Conservation (phyloP, 176 grass and related monocot genomes). For the Zoysia pacifica region DNA sequence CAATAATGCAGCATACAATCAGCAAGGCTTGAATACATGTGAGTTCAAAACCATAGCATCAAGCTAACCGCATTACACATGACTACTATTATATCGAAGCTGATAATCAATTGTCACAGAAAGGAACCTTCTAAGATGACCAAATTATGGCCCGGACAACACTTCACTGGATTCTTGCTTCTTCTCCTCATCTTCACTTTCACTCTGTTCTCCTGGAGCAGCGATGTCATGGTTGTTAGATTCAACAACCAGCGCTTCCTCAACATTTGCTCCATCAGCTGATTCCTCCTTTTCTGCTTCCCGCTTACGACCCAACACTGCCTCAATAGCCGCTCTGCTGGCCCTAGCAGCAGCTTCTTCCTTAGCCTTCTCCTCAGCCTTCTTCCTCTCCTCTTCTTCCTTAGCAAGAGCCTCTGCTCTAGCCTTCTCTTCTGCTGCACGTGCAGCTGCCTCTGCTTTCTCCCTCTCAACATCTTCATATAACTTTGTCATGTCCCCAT, state of each 20-base stretch:
- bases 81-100: slow-evolving; percentile 20
- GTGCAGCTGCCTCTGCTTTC: slow-evolving; percentile 62
- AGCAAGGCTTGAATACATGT: slow-evolving; percentile 6
- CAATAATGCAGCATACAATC: slow-evolving; percentile 33
- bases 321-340: slow-evolving; percentile 73
- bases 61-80: slow-evolving; percentile 10
- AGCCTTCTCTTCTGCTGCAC: slow-evolving; percentile 75
- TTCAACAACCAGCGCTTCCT: slow-evolving; percentile 44
- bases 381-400: slow-evolving; percentile 83
- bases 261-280: slow-evolving; percentile 32
- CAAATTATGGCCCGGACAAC: slow-evolving; percentile 17
- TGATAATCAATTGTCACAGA: slow-evolving; percentile 32
- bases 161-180: slow-evolving; percentile 29
- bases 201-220: slow-evolving; percentile 9
- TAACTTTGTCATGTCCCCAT: slow-evolving; percentile 56
- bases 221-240: slow-evolving; percentile 14
- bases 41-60: slow-evolving; percentile 12
- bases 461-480: slow-evolving; percentile 72
- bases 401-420: slow-evolving; percentile 67
- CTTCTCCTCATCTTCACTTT: background rate
- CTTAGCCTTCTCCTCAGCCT: slow-evolving; percentile 68
- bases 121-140: slow-evolving; percentile 25
- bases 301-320: slow-evolving; percentile 61
- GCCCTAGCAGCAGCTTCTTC: slow-evolving; percentile 67
- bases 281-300: slow-evolving; percentile 46